Percentiles rank a stretch among this genome's conserved stretches.
phyloP scores from a whole-genome alignment of 2,329 filamentous ascomycete genomes.

The Trichoderma sp. region DNA sequence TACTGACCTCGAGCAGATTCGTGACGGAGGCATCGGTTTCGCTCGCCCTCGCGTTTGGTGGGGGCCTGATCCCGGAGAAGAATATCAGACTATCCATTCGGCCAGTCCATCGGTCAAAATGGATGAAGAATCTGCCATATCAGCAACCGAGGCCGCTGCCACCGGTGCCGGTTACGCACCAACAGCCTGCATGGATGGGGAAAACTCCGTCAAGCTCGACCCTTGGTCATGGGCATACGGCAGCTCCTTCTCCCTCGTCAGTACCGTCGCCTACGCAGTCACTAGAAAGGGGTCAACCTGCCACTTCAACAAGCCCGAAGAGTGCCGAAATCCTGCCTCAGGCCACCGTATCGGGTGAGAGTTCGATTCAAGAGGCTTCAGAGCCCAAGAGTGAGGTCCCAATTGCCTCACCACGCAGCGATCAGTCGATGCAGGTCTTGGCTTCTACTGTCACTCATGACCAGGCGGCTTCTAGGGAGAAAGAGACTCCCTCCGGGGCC shows the following conservation, averaged over 20 bases:
- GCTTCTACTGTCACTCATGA: background rate
- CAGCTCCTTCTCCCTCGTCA: background rate
- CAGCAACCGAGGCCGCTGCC: background rate
- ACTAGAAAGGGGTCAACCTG: slow-evolving; percentile 12
- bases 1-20: slow-evolving; percentile 34
- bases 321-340: background rate
- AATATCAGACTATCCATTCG: slow-evolving; percentile 35
- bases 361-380: background rate
- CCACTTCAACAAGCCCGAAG: background rate
- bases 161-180: slow-evolving; percentile 11
- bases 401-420: background rate
- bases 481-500: no score
- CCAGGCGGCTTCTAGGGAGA: background rate
- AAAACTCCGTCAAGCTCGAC: background rate
- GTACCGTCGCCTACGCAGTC: background rate
- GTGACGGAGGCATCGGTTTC: slow-evolving; percentile 34
- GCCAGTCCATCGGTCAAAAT: slow-evolving; percentile 40
- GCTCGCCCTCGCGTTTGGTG: slow-evolving; percentile 34
- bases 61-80: slow-evolving; percentile 35
- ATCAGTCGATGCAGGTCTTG: background rate
- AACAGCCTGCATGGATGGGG: background rate
- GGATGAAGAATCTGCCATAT: slow-evolving; percentile 32
- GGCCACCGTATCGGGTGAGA: background rate
- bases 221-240: background rate
- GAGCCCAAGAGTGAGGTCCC: background rate